A percentile compares a stretch with the other conserved stretches of the same genome.
Conservation (phyloP, 768 basidiomycete species). For the Hygrophorus pudorinus region DNA sequence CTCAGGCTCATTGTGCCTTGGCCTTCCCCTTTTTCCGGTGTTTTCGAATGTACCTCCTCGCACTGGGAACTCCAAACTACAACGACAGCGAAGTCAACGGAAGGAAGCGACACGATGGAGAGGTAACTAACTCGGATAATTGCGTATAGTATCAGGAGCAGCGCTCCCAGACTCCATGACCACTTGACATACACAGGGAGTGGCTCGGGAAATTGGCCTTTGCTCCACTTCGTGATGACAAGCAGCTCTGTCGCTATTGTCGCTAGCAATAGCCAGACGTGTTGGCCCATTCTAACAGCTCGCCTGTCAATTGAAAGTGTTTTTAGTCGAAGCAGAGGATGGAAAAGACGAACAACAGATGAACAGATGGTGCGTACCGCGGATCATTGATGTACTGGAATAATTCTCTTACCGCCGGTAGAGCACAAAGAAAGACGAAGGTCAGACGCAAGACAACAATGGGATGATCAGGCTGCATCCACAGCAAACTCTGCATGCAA, state of each 20-base stretch:
- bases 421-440: slow-evolving; percentile 75
- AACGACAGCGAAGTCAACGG: background rate
- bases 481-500: slow-evolving; percentile 40
- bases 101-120: slow-evolving; percentile 1
- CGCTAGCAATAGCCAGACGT: slow-evolving; percentile 78
- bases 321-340: background rate
- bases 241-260: slow-evolving; percentile 79
- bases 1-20: slow-evolving; percentile 9
- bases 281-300: slow-evolving; percentile 84
- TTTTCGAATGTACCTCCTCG: slow-evolving; percentile 34
- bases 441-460: slow-evolving; percentile 66
- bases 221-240: slow-evolving; percentile 75
- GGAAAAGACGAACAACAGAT: background rate
- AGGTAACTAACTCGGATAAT: slow-evolving; percentile 44
- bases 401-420: slow-evolving; percentile 77
- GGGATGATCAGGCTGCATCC: slow-evolving; percentile 90
- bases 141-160: slow-evolving; percentile 62
- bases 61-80: slow-evolving; percentile 59
- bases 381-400: slow-evolving; percentile 79
- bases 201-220: slow-evolving; percentile 56
- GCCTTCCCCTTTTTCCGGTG: slow-evolving; percentile 25
- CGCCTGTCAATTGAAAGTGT: slow-evolving; percentile 32
- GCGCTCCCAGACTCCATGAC: slow-evolving; percentile 54
- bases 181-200: slow-evolving; percentile 52
- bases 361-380: slow-evolving; percentile 36